Base-by-base conservation (phyloP, 2,329 filamentous ascomycete genomes). In the Fusarium duplospermum region DNA sequence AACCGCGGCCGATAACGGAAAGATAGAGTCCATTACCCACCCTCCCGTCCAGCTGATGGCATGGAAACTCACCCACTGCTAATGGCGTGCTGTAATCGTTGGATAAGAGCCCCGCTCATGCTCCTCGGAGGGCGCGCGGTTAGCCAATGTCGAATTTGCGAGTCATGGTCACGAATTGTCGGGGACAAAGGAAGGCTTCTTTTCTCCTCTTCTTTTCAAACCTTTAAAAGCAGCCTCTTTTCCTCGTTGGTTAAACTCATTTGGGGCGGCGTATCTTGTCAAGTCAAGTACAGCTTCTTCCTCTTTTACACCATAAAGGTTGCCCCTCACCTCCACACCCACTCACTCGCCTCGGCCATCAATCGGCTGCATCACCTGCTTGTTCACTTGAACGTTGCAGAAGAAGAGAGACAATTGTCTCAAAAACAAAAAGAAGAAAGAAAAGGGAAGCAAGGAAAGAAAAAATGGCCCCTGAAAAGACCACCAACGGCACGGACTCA, bases 381-480 rank as follows among this genome's bases (percentile, higher is more conserved):
- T 38, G 56, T 29, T 62, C 59, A 70, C 38, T 59, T 38, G 18
- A 61, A 31, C 54, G 62, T 35, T 45, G 31, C 27, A 14, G 4
- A 24, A 47, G 20, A 29, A 40, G 40, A 62, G 22, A 62, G 14
- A 66, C 20, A n/a, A 33, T 24, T 38, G 29, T 45, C 29, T 22
- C 10, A 27, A 42, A 29, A 31, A n/a, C n/a, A 22, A 62, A 57
- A 57, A 22, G 22, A 52, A 52, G 24, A 27, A 24, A 52, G 29
- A 29, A 16, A 56, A 40, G 35, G 22, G 29, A 14, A 29, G 50
- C 29, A 31, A 22, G 13, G 50, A 29, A 47, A 3, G 33, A n/a
- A 24, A 63, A 9, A 27, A 78, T 78, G 76, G 75, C 76, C 18
- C 74, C 74, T 35, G 73, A 76, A 64, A 66, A 77, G 73, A 66